Base-by-base conservation (phyloP, 2,329 filamentous ascomycete genomes). In the Colletotrichum destructivum region DNA sequence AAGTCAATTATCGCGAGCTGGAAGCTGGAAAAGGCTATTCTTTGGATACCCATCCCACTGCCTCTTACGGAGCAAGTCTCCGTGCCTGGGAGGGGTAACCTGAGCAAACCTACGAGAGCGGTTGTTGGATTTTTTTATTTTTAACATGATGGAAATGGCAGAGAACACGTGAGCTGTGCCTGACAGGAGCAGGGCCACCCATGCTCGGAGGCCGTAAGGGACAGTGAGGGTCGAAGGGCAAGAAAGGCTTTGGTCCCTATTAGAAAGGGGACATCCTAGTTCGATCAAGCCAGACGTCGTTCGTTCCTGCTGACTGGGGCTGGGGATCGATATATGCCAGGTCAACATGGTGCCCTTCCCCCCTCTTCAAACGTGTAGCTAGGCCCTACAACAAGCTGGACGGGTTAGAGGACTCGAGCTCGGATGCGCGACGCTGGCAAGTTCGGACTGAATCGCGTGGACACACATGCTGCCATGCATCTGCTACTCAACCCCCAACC, bases 181-280 rank as follows among this genome's bases (percentile, higher is more conserved):
- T 68, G 64, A 40, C 57, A 40, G 42, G 62, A 62, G 64, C 57
- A 71, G 59, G 69, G 69, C 44, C 23, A 68, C 59, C 63, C 44
- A 21, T 51, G 26, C 9, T 8, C 16, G 8, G n/a, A 62, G 8
- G 35, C 21, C 9, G n/a, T 21, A 40, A 26, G 31, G 23, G 15
- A 16, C 35, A 38, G 35, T 38, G 21, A 51, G 23, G 7, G 59
- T 52, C 12, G 44, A 23, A 44, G 8, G 35, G 9, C 8, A 38
- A 42, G 9, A 31, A 47, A 26, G 35, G 15, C n/a, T 23, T 26
- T 15, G 44, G 15, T 31, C 51, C 9, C 31, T 23, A n/a, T 7
- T 40, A 15, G 13, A 51, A 21, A 23, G 40, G 46, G 31, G 6
- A 31, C n/a, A 42, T 62, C 60, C 46, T 13, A n/a, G 60, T 54